Base-by-base conservation (phyloP, 2,329 filamentous ascomycete genomes). In the Colletotrichum higginsianum region DNA sequence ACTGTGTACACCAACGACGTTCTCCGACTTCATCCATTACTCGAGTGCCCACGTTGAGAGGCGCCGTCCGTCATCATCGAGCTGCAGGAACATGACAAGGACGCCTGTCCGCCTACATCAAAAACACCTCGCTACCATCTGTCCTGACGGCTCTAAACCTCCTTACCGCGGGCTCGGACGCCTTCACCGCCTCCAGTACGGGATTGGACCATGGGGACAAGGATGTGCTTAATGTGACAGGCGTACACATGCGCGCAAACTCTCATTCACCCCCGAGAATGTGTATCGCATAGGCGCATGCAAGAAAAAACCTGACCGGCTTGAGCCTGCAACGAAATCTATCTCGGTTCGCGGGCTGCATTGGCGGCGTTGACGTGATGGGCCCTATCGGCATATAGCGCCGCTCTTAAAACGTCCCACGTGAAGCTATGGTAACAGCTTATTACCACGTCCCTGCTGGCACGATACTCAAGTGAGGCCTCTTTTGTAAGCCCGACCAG, bases 401-500 rank as follows among this genome's bases (percentile, higher is more conserved):
- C 26, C 21, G 16, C 50, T 53, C 50, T 35, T 53, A 53, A 6
- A 46, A 40, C 56, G 56, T 49, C 57, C 44, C 35, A 42, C 57
- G 15, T 62, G 52, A 63, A 71, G 64, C 64, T 68, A 68, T 71
- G 68, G 68, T 58, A 71, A 63, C 44, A 63, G 38, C 68, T 68
- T 68, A 58, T 63, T 68, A 49, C n/a, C 57, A 68, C 46, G 61
- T 61, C 64, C 50, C 44, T 26, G 42, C 46, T 44, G 7, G 8
- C 23, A n/a, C n/a, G 11, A 57, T 5, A 30, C 18, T 55, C 30
- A 35, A 35, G 44, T 11, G 44, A 61, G 58, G 44, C n/a, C 44
- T 61, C 58, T 38, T 35, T 13, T 40, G 26, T 44, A 9, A 49
- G 44, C 15, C 58, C 44, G 23, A 35, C 44, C 44, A 61, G 44